Evolutionary conservation across 1,139 yeast species (phyloP).

Genomic region (Meyerozyma guilliermondii): DNA sequence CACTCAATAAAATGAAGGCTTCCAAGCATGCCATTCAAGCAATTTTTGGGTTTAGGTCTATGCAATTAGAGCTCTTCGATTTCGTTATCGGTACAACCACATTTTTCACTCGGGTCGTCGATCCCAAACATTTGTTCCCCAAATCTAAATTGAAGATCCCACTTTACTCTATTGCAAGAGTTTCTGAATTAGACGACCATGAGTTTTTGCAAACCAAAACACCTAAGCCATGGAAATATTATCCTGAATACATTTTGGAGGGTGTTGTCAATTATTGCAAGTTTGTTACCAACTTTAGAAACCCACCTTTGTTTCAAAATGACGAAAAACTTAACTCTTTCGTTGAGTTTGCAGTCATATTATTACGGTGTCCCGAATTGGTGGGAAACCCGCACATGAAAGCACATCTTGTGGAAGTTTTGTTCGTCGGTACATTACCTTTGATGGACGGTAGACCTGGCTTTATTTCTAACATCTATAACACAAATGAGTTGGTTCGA

Average conservation of each 20-base stretch:
- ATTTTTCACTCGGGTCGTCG: constrained; percentile 67
- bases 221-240: constrained; percentile 75
- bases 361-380: constrained; percentile 79
- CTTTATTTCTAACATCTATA: constrained; percentile 62
- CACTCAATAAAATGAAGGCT: constrained; percentile 36
- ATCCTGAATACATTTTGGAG: constrained; percentile 83
- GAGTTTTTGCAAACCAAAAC: constrained; percentile 61
- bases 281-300: constrained; percentile 53
- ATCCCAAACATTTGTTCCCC: constrained; percentile 67
- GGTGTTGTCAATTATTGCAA: constrained; percentile 75
- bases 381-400: constrained; percentile 93
- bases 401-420: constrained; percentile 72
- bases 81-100: constrained; percentile 72
- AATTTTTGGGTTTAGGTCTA: constrained; percentile 47
- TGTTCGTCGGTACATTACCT: constrained; percentile 72
- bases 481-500: constrained; percentile 55
- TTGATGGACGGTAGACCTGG: constrained; percentile 60
- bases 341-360: constrained; percentile 66
- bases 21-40: constrained; percentile 53
- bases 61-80: constrained; percentile 68
- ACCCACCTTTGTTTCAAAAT: constrained; percentile 56
- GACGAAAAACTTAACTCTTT: constrained; percentile 48
- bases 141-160: constrained; percentile 54
- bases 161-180: constrained; percentile 46
- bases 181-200: constrained; percentile 57